Base-by-base conservation (phyloP, 1,139 yeast species). In the Neolecta irregularis region DNA sequence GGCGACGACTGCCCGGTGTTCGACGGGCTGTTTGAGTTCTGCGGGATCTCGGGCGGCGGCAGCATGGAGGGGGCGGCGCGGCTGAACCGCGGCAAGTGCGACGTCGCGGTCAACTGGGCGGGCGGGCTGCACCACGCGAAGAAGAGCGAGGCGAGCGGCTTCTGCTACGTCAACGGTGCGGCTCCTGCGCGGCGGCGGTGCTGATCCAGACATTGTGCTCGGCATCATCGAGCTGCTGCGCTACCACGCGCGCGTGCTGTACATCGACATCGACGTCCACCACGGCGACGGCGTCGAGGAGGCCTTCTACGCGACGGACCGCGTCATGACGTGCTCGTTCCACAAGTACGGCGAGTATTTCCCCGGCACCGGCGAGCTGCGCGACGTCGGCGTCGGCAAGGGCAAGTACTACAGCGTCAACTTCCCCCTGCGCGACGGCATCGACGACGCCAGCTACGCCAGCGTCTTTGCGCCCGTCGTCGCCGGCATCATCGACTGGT, bases 241-340 rank as follows among this genome's bases (percentile, higher is more conserved):
- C 40, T 83, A 81, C 53, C 94, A 88, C 57, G 93, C 94, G 32
- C 67, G 96, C 47, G 96, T 88, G n/a, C 64, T 88, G 47, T 88
- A 88, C 54, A 77, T 88, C 44, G 98, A 88, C 55, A 88, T 83
- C 44, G 98, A 88, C 56, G 81, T 88, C 16, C 98, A 88, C 54
- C 98, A 88, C 52, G 98, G 98, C 40, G 98, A 88, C 57, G 98
- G 96, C 44, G 98, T 88, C 21, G 95, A 88, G 57, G 96, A 88
- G 56, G 96, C 96, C 0, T 88, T 88, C 52, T 88, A 85, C 57
- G 74, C 94, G 7, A 83, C 95, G 4, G 96, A 88, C 56, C 64
- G 96, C 46, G 98, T 88, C 35, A 83, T 88, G 96, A 88, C 96
- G 0, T 80, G 92, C 51, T 80, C 94, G 5, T 88, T 88, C 65